Evolutionary conservation across 495 filamentous ascomycete genomes (phyloP).

Genomic region (Talaromyces thailandensis): DNA sequence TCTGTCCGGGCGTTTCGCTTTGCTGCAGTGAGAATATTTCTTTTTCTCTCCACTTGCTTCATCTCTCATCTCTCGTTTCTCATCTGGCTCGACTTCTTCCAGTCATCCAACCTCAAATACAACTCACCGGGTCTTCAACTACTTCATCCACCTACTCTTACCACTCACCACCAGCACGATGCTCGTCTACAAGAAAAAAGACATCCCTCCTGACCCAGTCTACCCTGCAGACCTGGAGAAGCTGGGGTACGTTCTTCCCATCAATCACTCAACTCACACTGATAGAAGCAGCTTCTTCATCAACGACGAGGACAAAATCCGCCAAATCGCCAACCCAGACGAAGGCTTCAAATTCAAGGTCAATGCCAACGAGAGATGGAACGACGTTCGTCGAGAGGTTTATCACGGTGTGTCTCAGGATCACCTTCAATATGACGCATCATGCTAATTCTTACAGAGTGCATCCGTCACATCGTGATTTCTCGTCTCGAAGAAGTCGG

Average conservation of each 20-base stretch:
- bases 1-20: not conserved
- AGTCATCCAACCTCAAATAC: not conserved
- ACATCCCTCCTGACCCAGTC: slow-evolving; percentile 60
- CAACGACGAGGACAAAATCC: slow-evolving; percentile 63
- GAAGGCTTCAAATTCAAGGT: slow-evolving; percentile 65
- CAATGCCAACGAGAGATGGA: slow-evolving; percentile 61
- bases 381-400: slow-evolving; percentile 58
- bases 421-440: not conserved
- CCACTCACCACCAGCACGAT: slow-evolving; percentile 32
- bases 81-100: not conserved
- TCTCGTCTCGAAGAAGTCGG: slow-evolving; percentile 50
- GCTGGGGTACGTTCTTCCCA: slow-evolving; percentile 51
- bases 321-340: slow-evolving; percentile 53
- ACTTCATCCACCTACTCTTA: no score
- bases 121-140: not conserved
- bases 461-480: slow-evolving; percentile 49
- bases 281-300: slow-evolving; percentile 51
- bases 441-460: slow-evolving; percentile 33
- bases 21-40: not conserved
- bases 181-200: slow-evolving; percentile 56
- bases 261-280: slow-evolving; percentile 10
- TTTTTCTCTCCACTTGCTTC: not conserved
- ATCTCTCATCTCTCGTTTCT: not conserved
- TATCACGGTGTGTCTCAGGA: slow-evolving; percentile 47
- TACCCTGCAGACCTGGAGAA: slow-evolving; percentile 53